These are phyloP conservation scores for bread wheat (Triticum aestivum) DNA, from an alignment of 176 grass and related monocot species.

Conservation along the genomic window DNA sequence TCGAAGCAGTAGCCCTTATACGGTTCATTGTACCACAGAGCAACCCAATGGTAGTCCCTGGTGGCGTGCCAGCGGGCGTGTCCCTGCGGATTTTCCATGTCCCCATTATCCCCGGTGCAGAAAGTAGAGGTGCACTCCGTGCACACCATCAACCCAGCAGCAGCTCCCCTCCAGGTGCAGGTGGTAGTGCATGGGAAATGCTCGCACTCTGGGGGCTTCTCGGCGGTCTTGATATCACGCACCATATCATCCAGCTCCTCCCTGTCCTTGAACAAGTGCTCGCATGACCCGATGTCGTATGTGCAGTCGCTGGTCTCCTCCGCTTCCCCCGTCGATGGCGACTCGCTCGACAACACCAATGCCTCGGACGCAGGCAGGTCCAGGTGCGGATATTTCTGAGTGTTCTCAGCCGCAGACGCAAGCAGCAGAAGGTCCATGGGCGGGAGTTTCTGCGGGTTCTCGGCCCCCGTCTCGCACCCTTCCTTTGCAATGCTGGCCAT, in stretches of 20 bases:
- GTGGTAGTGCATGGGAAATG: background rate
- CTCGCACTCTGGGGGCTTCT: conserved; percentile 23
- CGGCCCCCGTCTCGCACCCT: background rate
- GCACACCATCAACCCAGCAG: conserved; percentile 49
- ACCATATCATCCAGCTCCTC: conserved; percentile 32
- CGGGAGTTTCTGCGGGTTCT: conserved; percentile 25
- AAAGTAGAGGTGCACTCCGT: conserved; percentile 46
- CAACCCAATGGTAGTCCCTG: conserved; percentile 50
- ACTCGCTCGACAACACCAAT: background rate
- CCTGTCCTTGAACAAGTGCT: conserved; percentile 30
- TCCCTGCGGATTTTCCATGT: conserved; percentile 41
- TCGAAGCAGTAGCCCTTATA: conserved; percentile 59
- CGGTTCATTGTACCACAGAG: conserved; percentile 34
- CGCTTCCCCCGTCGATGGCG: background rate
- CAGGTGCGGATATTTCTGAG: background rate
- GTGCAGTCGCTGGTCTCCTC: background rate
- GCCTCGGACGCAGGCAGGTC: background rate
- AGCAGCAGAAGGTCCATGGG: background rate
- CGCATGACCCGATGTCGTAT: conserved; percentile 24
- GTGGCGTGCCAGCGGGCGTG: conserved; percentile 59
- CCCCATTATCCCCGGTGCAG: conserved; percentile 35
- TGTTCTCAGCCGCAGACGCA: background rate
- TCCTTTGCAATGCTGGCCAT: background rate
- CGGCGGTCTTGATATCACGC: conserved; percentile 9
- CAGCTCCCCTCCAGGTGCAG: conserved; percentile 5